Base-by-base conservation (phyloP, 2,329 filamentous ascomycete species). In the Tolypocladium album region DNA sequence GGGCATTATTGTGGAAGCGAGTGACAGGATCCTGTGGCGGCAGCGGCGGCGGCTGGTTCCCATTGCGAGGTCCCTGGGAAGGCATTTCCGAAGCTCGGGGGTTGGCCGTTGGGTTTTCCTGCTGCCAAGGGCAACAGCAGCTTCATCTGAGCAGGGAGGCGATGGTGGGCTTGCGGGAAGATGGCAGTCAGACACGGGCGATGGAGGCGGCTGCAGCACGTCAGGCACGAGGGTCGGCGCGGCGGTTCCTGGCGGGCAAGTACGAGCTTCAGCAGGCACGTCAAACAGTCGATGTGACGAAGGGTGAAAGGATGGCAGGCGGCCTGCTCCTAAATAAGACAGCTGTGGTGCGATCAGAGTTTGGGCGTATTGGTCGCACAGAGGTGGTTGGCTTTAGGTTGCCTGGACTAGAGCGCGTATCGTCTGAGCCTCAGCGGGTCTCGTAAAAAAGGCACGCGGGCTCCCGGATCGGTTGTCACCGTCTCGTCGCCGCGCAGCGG, bases 1-100 rank as follows among this genome's bases (percentile, higher is more conserved):
- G 67, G 56, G 72, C 69, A 42, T 71, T 70, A 59, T 67, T 68
- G 64, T 75, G 74, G 59, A 75, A 67, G 60, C 70, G 72, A 57
- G 68, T 70, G 64, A 75, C 68, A 62, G 74, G 69, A 59, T 75
- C 71, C 65, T 60, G 63, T 64, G 67, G 66, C 38, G 57, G 57
- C 55, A 40, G 61, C 34, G 55, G 58, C 34, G 58, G 58, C 53
- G 67, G 65, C 61, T 67, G 68, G 58, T 68, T 67, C 61, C 67
- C 68, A 62, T 65, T 67, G 62, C 67, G 69, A 63, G 60, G 67
- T 60, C 65, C 63, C 65, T 67, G 69, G 65, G 70, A 70, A 67
- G 72, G 67, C 72, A 74, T 74, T 45, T 38, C 55, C 55, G 50
- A 31, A 38, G 9, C 22, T 38, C 39, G 38, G 12, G 47, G 20